Conservation (phyloP, 768 basidiomycete genomes). For the Macrolepiota dolichaula region DNA sequence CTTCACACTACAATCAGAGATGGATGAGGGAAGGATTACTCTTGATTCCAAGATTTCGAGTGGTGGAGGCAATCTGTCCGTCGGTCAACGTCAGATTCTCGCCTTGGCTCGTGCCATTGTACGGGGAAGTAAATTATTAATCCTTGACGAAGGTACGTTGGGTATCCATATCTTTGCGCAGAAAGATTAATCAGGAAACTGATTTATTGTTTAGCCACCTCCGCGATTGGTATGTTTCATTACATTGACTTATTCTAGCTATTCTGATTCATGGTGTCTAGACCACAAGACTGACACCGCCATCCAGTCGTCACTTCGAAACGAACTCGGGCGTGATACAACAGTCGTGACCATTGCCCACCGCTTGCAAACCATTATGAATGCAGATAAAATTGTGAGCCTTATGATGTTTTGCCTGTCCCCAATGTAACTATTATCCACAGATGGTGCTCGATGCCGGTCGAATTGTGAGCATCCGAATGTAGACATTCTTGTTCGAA, state of each 20-base stretch:
- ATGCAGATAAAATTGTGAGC: slow-evolving; percentile 50
- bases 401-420: neutral
- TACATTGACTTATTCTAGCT: neutral
- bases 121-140: slow-evolving; percentile 49
- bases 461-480: slow-evolving; percentile 12
- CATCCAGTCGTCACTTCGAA: slow-evolving; percentile 65
- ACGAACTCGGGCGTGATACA: slow-evolving; percentile 56
- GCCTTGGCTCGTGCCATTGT: slow-evolving; percentile 57
- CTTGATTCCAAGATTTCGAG: slow-evolving; percentile 39
- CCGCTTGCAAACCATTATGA: slow-evolving; percentile 60
- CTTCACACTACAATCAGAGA: slow-evolving; percentile 31
- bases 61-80: slow-evolving; percentile 67
- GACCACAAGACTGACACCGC: slow-evolving; percentile 61
- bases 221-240: slow-evolving; percentile 33
- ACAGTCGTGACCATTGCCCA: slow-evolving; percentile 67
- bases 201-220: slow-evolving; percentile 29
- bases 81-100: slow-evolving; percentile 69
- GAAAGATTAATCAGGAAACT: neutral
- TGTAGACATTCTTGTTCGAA: neutral
- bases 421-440: neutral
- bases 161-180: neutral
- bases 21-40: slow-evolving; percentile 46
- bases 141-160: slow-evolving; percentile 55
- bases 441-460: slow-evolving; percentile 20
- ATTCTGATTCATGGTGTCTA: slow-evolving; percentile 4